A percentile compares a stretch with the other conserved stretches of the same genome.
Evolutionary conservation across 768 basidiomycete species (phyloP).

Genomic region (Suillus alpinus): DNA sequence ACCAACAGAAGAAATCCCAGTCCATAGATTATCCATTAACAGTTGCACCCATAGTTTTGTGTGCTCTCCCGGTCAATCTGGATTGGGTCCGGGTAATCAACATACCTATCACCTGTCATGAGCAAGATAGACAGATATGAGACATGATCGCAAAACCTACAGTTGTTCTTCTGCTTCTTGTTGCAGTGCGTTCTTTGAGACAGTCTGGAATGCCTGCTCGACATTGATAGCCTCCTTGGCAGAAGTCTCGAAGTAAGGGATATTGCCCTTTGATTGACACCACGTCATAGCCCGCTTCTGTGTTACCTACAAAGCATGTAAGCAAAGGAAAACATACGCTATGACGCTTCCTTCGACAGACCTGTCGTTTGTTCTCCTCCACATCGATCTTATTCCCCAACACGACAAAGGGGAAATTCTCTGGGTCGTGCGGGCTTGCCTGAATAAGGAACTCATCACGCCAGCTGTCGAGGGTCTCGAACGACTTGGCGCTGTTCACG

Average conservation of each 20-base stretch:
- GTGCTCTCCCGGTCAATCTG: constrained; percentile 91
- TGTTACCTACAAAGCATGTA: constrained; percentile 62
- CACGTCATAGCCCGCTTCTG: constrained; percentile 99
- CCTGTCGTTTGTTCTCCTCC: constrained; percentile 97
- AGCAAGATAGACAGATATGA: constrained; percentile 10
- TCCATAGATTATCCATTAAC: constrained; percentile 43
- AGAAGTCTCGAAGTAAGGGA: constrained; percentile 99
- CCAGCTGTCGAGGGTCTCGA: constrained; percentile 99
- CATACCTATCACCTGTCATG: constrained; percentile 60
- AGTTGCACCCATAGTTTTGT: constrained; percentile 91
- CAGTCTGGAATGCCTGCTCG: constrained; percentile 99
- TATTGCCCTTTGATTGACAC: constrained; percentile 99
- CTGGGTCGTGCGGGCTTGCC: constrained; percentile 97
- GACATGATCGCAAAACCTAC: constrained; percentile 44
- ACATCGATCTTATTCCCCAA: constrained; percentile 99
- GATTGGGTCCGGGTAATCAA: constrained; percentile 98
- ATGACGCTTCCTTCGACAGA: constrained; percentile 30
- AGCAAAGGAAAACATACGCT: background rate
- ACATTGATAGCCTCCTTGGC: constrained; percentile 99
- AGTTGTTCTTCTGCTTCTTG: constrained; percentile 96
- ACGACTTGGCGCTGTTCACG: constrained; percentile 97
- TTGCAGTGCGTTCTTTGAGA: constrained; percentile 98
- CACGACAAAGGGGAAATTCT: constrained; percentile 99
- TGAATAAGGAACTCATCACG: constrained; percentile 99
- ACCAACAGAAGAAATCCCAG: constrained; percentile 25